Evolutionary conservation across 192 early-diverging fungal genomes (phyloP).

Genomic region (Coemansia biformis): DNA sequence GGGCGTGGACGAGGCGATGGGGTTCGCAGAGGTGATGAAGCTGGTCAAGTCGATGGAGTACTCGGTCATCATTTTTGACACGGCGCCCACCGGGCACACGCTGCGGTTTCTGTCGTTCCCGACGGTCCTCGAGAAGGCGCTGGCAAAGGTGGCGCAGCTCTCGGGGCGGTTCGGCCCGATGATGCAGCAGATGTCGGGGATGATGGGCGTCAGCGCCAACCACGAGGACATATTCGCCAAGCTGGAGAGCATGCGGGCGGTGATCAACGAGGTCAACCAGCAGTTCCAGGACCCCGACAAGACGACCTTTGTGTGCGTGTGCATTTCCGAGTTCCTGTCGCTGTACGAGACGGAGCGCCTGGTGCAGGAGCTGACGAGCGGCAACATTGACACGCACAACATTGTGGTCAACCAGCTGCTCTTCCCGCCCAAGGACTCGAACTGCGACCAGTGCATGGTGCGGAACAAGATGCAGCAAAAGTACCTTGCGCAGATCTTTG

Average conservation of each 20-base stretch:
- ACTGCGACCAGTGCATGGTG: conserved; percentile 85
- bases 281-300: conserved; percentile 99
- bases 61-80: conserved; percentile 97
- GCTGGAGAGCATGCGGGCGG: conserved; percentile 91
- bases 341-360: conserved; percentile 99
- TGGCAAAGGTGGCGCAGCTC: conserved; percentile 90
- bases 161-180: conserved; percentile 93
- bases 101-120: conserved; percentile 99
- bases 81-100: conserved; percentile 98
- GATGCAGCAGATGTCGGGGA: conserved; percentile 77
- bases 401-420: conserved; percentile 98
- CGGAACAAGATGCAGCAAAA: conserved; percentile 98
- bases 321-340: conserved; percentile 98
- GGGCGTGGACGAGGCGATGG: conserved; percentile 99
- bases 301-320: conserved; percentile 99
- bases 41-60: conserved; percentile 99
- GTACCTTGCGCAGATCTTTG: conserved; percentile 97
- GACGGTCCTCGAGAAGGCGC: conserved; percentile 92
- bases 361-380: conserved; percentile 98
- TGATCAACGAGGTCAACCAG: conserved; percentile 96
- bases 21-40: conserved; percentile 99
- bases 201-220: conserved; percentile 81
- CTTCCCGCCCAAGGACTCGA: conserved; percentile 82
- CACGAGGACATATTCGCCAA: conserved; percentile 95
- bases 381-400: conserved; percentile 98